Percentiles rank a stretch among this genome's conserved stretches.
Evolutionary conservation across 2,329 filamentous ascomycete genomes (phyloP).

Genomic region (Podosphaera xanthii): DNA sequence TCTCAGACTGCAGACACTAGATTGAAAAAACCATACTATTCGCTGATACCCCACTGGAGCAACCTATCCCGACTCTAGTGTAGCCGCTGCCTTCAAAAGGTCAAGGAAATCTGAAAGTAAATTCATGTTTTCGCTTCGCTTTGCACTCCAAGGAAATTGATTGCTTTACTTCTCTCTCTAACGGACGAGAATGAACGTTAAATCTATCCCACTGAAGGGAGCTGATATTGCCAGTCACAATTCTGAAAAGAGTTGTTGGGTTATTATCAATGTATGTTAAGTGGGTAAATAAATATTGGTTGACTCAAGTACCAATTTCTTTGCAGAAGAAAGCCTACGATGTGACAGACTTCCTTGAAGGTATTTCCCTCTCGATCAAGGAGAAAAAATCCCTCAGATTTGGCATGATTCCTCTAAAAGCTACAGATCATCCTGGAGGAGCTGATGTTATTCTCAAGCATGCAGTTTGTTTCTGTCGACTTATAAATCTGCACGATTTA

Average conservation of each 20-base stretch:
- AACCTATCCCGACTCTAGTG: too few species aligned
- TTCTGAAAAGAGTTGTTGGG: slow-evolving; percentile 69
- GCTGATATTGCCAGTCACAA: slow-evolving; percentile 50
- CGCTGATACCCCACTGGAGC: too few species aligned
- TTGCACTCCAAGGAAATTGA: too few species aligned
- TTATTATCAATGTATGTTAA: slow-evolving; percentile 50
- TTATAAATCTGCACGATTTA: not conserved
- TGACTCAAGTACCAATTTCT: slow-evolving; percentile 7
- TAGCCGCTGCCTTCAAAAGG: too few species aligned
- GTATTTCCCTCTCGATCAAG: slow-evolving; percentile 17
- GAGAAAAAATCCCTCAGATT: not conserved
- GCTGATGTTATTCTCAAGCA: slow-evolving; percentile 92
- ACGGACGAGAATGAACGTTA: not conserved
- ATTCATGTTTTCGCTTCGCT: too few species aligned
- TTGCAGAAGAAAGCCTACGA: slow-evolving; percentile 59
- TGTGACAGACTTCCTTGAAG: slow-evolving; percentile 70
- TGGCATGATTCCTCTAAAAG: not conserved
- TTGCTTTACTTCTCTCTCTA: not conserved
- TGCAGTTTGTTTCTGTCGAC: slow-evolving; percentile 27
- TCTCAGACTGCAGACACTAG: too few species aligned
- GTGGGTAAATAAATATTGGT: not conserved
- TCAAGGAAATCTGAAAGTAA: too few species aligned
- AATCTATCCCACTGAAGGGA: slow-evolving; percentile 22
- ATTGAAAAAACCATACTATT: too few species aligned
- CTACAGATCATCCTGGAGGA: slow-evolving; percentile 61